Conservation (phyloP, 768 basidiomycete genomes). For the Hebeloma cylindrosporum region DNA sequence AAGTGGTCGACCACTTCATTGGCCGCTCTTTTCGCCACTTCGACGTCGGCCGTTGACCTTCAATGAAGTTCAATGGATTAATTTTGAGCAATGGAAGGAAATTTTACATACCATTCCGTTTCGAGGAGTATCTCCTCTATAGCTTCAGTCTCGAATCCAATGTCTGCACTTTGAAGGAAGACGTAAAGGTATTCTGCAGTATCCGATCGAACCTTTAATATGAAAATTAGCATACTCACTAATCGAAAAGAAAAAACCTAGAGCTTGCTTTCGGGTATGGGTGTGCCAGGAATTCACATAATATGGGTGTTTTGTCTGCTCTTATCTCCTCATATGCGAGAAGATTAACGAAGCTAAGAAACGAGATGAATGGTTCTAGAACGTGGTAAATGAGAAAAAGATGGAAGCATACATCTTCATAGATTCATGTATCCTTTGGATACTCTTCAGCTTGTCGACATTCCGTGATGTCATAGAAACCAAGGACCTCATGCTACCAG, state of each 20-base stretch:
- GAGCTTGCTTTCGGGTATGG: conserved; percentile 71
- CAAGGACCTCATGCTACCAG: conserved; percentile 51
- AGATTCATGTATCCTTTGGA: conserved; percentile 76
- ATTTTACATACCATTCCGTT: conserved; percentile 71
- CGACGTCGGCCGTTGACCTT: conserved; percentile 50
- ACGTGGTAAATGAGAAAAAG: not conserved
- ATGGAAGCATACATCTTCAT: conserved; percentile 70
- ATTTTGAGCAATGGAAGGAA: not conserved
- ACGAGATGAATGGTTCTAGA: conserved; percentile 5
- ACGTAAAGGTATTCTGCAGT: conserved; percentile 85
- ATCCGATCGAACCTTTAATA: conserved; percentile 68
- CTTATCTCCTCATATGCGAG: conserved; percentile 52
- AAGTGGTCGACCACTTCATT: conserved; percentile 42
- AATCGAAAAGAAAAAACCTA: conserved; percentile 11
- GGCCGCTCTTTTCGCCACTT: conserved; percentile 39
- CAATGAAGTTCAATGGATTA: conserved; percentile 9
- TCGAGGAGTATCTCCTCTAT: conserved; percentile 72
- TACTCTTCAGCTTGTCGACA: conserved; percentile 70
- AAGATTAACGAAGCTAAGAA: conserved; percentile 62
- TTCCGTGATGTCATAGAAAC: conserved; percentile 60
- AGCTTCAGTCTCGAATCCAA: conserved; percentile 62
- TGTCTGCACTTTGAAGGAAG: conserved; percentile 67
- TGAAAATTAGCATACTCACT: not conserved
- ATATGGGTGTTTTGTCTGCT: conserved; percentile 39
- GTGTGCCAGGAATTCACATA: conserved; percentile 72